phyloP scores from a whole-genome alignment of 2,329 filamentous ascomycete genomes.

The Penicillium sp. region DNA sequence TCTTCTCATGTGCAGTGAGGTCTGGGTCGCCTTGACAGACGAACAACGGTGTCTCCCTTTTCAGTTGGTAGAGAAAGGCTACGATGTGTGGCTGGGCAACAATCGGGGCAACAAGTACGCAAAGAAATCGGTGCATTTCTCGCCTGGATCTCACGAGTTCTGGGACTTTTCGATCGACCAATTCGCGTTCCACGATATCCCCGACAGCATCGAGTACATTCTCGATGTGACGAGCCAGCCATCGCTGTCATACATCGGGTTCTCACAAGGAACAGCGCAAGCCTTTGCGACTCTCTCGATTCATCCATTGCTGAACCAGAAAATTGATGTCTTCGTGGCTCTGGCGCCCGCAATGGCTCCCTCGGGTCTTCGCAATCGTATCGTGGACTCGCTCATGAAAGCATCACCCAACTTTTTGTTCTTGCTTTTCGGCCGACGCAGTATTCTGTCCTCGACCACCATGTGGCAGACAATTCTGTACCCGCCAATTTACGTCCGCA shows the following conservation, averaged over 20 bases:
- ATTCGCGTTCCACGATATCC: constrained; percentile 96
- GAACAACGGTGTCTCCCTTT: constrained; percentile 84
- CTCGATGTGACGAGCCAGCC: constrained; percentile 76
- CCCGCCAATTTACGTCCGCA: constrained; percentile 83
- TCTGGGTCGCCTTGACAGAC: constrained; percentile 93
- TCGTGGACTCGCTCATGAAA: constrained; percentile 91
- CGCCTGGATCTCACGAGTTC: constrained; percentile 73
- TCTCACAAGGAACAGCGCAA: constrained; percentile 95
- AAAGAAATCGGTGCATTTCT: constrained; percentile 79
- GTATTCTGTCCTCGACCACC: constrained; percentile 85
- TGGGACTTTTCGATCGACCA: constrained; percentile 99
- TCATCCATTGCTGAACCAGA: constrained; percentile 84
- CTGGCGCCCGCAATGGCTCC: constrained; percentile 96
- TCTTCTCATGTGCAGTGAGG: constrained; percentile 96
- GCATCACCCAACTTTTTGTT: constrained; percentile 89
- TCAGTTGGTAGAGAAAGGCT: constrained; percentile 81
- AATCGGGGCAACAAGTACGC: constrained; percentile 99
- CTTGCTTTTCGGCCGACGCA: constrained; percentile 85
- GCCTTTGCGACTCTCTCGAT: constrained; percentile 92
- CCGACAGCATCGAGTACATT: constrained; percentile 89
- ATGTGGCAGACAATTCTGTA: constrained; percentile 98
- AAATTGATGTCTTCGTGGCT: constrained; percentile 93
- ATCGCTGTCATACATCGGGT: constrained; percentile 92
- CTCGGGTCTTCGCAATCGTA: constrained; percentile 79
- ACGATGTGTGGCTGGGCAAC: constrained; percentile 97